Percentiles rank a stretch among this genome's conserved stretches.
phyloP scores from a whole-genome alignment of 2,329 filamentous ascomycete species.

The Fusarium secorum region DNA sequence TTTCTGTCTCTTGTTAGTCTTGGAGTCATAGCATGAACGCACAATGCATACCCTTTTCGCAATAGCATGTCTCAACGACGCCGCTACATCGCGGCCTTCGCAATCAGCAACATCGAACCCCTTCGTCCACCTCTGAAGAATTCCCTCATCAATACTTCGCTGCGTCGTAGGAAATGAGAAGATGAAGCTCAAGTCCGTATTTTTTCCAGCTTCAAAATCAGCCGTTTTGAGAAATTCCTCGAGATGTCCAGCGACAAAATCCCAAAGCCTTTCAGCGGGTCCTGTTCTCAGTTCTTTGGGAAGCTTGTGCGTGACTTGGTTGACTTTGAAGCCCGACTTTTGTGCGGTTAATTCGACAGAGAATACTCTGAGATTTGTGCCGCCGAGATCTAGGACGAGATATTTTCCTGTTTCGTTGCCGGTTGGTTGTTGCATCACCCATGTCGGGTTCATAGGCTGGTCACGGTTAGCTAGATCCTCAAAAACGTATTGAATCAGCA shows the following conservation, averaged over 20 bases:
- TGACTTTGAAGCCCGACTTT: background rate
- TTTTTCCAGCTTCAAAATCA: background rate
- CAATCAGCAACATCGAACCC: conserved; percentile 93
- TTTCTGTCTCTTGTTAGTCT: conserved; percentile 57
- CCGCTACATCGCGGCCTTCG: conserved; percentile 88
- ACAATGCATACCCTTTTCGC: conserved; percentile 52
- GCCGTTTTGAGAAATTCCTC: background rate
- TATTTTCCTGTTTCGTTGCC: conserved; percentile 4
- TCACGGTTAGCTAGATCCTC: background rate
- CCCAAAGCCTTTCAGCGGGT: background rate
- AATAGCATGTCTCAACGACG: conserved; percentile 82
- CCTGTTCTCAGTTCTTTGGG: background rate
- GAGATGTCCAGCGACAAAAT: background rate
- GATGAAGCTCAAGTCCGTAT: conserved; percentile 71
- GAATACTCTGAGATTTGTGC: conserved; percentile 1
- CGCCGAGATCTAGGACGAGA: background rate
- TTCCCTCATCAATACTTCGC: conserved; percentile 89
- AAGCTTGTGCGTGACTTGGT: background rate
- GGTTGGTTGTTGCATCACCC: conserved; percentile 6
- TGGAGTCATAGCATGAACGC: accelerated
- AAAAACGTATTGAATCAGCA: background rate
- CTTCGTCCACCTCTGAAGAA: conserved; percentile 96
- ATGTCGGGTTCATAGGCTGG: conserved; percentile 14
- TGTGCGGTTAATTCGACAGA: background rate
- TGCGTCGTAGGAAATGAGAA: conserved; percentile 96